These are phyloP conservation scores for Saccharomycopsis sp. DNA, from an alignment of 805 yeast genomes.

Conservation along the genomic window DNA sequence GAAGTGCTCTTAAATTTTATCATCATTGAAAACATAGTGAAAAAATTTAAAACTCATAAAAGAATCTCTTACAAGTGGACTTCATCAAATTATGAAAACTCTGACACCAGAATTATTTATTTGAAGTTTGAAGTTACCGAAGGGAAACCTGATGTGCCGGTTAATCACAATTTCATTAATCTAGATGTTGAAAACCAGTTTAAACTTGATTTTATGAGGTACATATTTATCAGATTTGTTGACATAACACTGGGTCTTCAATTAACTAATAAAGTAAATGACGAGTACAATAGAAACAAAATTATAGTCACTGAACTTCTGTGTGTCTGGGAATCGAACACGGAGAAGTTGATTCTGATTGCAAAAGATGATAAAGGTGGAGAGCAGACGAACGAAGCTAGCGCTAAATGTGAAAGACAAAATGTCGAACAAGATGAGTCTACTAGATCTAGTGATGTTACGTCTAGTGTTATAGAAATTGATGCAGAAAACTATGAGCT, in stretches of 20 bases:
- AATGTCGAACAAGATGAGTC: too few species aligned
- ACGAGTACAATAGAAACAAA: constrained; percentile 11
- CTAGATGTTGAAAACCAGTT: constrained; percentile 5
- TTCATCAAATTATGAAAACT: constrained; percentile 7
- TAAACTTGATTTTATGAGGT: constrained; percentile 5
- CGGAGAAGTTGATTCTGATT: constrained; percentile 3
- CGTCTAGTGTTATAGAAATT: background rate
- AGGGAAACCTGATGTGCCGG: background rate
- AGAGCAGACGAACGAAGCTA: background rate
- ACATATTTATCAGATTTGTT: constrained; percentile 9
- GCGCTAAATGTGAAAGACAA: background rate
- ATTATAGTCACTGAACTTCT: background rate
- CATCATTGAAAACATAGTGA: background rate
- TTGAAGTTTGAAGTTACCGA: constrained; percentile 7
- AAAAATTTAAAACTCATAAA: background rate
- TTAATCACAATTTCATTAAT: constrained; percentile 10
- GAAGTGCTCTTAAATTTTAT: constrained; percentile 9
- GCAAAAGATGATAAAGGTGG: constrained; percentile 4
- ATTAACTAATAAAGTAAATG: constrained; percentile 3
- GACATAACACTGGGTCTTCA: background rate
- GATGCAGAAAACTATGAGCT: background rate
- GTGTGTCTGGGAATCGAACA: constrained; percentile 8
- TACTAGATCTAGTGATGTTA: background rate
- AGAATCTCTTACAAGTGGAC: constrained; percentile 13
- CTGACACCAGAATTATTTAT: constrained; percentile 11